Percentiles rank a stretch among this genome's conserved stretches.
Evolutionary conservation across 768 basidiomycete genomes (phyloP).

Genomic region (Lentinula lateritia): DNA sequence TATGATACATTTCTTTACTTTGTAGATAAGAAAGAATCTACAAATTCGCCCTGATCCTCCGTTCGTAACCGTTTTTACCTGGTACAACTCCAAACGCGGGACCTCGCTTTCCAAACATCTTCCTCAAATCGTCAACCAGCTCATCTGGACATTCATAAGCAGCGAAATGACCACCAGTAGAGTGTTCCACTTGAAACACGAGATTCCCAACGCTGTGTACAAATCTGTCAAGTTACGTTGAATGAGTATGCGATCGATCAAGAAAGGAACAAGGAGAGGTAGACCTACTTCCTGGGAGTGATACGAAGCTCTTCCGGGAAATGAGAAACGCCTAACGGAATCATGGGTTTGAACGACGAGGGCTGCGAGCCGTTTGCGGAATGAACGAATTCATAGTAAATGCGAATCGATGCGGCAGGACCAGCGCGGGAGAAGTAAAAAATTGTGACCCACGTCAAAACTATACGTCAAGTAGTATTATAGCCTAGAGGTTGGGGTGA

Average conservation of each 20-base stretch:
- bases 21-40: not conserved
- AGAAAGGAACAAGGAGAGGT: not conserved
- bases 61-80: conserved; percentile 21
- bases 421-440: conserved; percentile 56
- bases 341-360: conserved; percentile 10
- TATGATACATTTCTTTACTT: too few species aligned
- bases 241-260: not conserved
- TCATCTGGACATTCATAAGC: conserved; percentile 11
- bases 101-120: conserved; percentile 31
- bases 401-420: conserved; percentile 50
- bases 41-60: not conserved
- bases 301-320: conserved; percentile 44
- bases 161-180: conserved; percentile 6
- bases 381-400: conserved; percentile 46
- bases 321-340: conserved; percentile 44
- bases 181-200: not conserved
- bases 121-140: conserved; percentile 29
- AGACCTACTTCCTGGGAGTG: conserved; percentile 7
- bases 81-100: conserved; percentile 26
- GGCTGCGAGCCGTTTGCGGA: conserved; percentile 9
- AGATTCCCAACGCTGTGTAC: not conserved
- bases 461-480: conserved; percentile 19
- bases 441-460: conserved; percentile 55
- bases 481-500: too few species aligned
- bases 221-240: not conserved